Percentiles rank a stretch among this genome's conserved stretches.
Conservation (phyloP, 306 rosid species). For the Abrus precatorius region DNA sequence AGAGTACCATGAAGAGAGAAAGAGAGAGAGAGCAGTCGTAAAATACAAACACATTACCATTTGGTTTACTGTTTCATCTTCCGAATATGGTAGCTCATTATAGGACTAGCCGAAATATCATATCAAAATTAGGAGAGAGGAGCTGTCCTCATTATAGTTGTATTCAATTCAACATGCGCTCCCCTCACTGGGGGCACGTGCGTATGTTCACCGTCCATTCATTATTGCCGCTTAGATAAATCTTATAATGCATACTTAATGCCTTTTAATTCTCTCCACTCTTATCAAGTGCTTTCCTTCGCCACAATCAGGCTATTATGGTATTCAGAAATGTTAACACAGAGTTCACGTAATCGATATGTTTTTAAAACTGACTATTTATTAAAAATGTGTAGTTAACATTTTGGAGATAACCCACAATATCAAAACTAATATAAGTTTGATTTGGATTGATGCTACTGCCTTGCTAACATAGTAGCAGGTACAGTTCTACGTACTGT, state of each 20-base stretch:
- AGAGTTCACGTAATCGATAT: no score
- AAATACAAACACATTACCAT: no score
- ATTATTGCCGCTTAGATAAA: background rate
- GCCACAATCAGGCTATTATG: background rate
- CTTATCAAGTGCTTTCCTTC: background rate
- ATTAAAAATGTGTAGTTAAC: no score
- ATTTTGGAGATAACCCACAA: background rate
- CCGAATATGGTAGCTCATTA: conserved; percentile 4
- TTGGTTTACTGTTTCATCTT: no score
- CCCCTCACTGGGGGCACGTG: background rate
- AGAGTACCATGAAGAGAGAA: no score
- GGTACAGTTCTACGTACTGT: background rate
- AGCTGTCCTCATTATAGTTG: conserved; percentile 15
- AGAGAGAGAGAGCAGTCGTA: no score
- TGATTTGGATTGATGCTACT: background rate
- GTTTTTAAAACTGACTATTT: no score
- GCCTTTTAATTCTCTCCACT: background rate
- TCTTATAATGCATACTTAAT: background rate
- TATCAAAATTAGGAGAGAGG: conserved; percentile 16
- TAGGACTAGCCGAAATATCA: conserved; percentile 22
- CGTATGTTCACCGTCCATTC: background rate
- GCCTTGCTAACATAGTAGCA: background rate
- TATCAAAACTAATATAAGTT: background rate
- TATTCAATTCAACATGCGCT: background rate
- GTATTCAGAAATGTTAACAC: background rate